These are phyloP conservation scores for Coemansia sp. DNA, from an alignment of 192 early-diverging fungal genomes.

Conservation along the genomic window DNA sequence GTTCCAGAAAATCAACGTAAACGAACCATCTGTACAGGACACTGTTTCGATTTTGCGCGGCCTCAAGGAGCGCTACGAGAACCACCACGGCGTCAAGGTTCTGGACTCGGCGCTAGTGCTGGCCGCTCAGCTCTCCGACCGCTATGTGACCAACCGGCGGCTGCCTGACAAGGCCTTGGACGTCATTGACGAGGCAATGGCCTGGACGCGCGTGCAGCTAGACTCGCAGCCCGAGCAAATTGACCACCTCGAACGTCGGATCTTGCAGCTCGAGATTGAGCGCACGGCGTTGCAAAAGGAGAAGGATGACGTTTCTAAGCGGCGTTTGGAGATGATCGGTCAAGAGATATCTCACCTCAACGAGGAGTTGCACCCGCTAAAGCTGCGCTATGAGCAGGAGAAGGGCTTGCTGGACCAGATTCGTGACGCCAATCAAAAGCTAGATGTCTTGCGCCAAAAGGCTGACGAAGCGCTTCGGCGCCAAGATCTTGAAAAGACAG, in stretches of 20 bases:
- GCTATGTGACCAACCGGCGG: constrained; percentile 77
- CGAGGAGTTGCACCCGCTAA: constrained; percentile 88
- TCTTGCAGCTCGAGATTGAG: constrained; percentile 94
- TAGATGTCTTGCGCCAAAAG: constrained; percentile 84
- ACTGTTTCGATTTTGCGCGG: constrained; percentile 81
- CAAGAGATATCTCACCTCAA: constrained; percentile 79
- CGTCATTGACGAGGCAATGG: constrained; percentile 93
- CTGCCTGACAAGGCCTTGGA: constrained; percentile 82
- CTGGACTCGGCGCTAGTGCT: constrained; percentile 69
- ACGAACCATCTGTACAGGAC: constrained; percentile 70
- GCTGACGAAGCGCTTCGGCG: constrained; percentile 79
- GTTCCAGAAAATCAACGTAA: constrained; percentile 72
- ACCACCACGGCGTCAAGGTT: constrained; percentile 72
- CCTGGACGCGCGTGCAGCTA: constrained; percentile 91
- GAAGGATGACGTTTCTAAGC: constrained; percentile 78
- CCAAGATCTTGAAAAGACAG: constrained; percentile 81
- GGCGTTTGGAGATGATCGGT: constrained; percentile 72
- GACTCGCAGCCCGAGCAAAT: constrained; percentile 97
- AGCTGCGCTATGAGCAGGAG: constrained; percentile 79
- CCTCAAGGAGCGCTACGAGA: constrained; percentile 73
- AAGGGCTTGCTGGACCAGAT: constrained; percentile 87
- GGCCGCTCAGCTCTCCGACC: constrained; percentile 67
- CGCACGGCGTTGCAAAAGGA: constrained; percentile 91
- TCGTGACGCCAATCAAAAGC: constrained; percentile 78
- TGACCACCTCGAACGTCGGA: constrained; percentile 89